phyloP scores from a whole-genome alignment of 2,329 filamentous ascomycete genomes.

The Acarospora socialis region DNA sequence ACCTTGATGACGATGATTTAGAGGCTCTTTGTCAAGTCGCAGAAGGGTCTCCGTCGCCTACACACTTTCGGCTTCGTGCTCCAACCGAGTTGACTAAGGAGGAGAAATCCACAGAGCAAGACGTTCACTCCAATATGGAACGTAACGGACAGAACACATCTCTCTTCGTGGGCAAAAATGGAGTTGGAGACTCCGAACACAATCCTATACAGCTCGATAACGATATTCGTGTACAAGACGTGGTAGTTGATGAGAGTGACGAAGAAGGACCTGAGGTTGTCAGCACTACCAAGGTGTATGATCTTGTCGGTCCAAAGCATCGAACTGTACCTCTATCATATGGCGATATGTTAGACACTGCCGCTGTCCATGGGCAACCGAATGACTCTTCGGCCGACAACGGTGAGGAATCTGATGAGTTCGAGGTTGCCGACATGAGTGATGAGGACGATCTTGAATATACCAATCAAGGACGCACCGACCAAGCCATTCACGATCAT shows the following conservation, averaged over 20 bases:
- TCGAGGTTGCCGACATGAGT: background rate
- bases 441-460: background rate
- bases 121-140: background rate
- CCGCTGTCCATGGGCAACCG: no score
- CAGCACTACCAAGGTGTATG: background rate
- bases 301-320: background rate
- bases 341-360: background rate
- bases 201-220: constrained; percentile 8
- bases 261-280: constrained; percentile 11
- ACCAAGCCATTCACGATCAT: background rate
- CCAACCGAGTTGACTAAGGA: no score
- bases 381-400: background rate
- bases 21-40: background rate
- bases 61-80: no score
- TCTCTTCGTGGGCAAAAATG: background rate
- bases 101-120: background rate
- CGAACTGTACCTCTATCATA: background rate
- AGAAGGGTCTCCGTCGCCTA: background rate
- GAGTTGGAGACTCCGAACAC: background rate
- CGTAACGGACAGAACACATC: background rate
- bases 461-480: background rate
- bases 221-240: background rate
- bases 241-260: constrained; percentile 8
- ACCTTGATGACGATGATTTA: background rate
- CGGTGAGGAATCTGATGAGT: background rate